Base-by-base conservation (phyloP, 2,329 filamentous ascomycete species). In the Aspergillus pseudoterreus region DNA sequence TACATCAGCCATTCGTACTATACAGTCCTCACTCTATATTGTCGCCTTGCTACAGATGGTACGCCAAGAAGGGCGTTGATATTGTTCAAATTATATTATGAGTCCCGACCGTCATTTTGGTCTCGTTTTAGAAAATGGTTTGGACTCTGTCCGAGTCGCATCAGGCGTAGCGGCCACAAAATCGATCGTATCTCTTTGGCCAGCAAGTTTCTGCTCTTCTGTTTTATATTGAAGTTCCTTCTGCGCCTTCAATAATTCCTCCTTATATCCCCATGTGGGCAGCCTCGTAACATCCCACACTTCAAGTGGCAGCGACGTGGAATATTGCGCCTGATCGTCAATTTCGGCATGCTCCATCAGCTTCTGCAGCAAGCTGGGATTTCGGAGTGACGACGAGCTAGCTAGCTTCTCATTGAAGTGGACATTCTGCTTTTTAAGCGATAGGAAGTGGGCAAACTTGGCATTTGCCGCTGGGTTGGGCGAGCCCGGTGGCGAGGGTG, bases 401-500 rank as follows among this genome's bases (percentile, higher is more conserved):
- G 80, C 77, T 12, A 86, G 68, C 49, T 83, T 81, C 57, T 81
- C 74, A 57, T 86, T 85, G 71, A 86, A 86, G 65, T 86, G 83
- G 19, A 82, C 71, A 2, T 80, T 81, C 63, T 83, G 78, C 59
- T 79, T 79, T 64, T 86, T 86, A 33, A 86, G 69, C 19, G 78
- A 75, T 3, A 86, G 74, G 54, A 86, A 86, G 57, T 80, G 79
- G 44, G 75, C 72, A 61, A 85, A 81, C 59, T 84, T 85, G 54
- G 77, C 76, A 15, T 79, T 82, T 2, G 76, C 60, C 4, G 62
- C 66, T 22, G 70, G 66, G 45, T 73, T 59, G 4, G 75, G 72
- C 36, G 73, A 75, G 24, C 72, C 73, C n/a, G 74, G 73, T 17
- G 73, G 76, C 12, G 73, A 78, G 14, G 69, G 68, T 19, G 74